A percentile compares a stretch with the other conserved stretches of the same genome.
These are phyloP conservation scores for Kuraishia ogatae DNA, from an alignment of 805 yeast genomes.

Conservation along the genomic window DNA sequence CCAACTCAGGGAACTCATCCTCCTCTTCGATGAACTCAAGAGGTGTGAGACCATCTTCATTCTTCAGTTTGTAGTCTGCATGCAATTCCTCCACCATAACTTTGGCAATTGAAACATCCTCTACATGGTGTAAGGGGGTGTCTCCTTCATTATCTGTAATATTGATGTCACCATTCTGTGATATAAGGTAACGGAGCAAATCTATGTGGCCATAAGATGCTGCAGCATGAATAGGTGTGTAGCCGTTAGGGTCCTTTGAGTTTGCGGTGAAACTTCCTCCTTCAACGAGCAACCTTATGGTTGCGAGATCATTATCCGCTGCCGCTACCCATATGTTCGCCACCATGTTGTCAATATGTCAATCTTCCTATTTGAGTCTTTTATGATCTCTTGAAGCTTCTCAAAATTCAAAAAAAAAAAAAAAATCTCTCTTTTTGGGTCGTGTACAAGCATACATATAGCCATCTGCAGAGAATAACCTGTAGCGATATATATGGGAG, in stretches of 20 bases:
- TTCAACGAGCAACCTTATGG: conserved; percentile 49
- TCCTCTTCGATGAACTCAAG: conserved; percentile 74
- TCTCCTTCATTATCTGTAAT: conserved; percentile 86
- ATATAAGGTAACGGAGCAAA: conserved; percentile 47
- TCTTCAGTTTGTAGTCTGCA: conserved; percentile 58
- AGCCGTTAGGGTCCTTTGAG: conserved; percentile 84
- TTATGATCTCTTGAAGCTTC: too few relatives aligned
- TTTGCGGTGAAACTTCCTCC: conserved; percentile 52
- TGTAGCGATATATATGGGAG: too few relatives aligned
- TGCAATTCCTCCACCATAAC: conserved; percentile 55
- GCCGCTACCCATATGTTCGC: conserved; percentile 92
- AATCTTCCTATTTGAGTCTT: too few relatives aligned
- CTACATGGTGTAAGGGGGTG: conserved; percentile 89
- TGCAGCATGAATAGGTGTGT: conserved; percentile 96
- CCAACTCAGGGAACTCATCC: conserved; percentile 75
- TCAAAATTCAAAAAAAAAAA: not conserved
- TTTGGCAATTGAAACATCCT: conserved; percentile 57
- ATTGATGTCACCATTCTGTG: conserved; percentile 70
- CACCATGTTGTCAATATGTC: conserved; percentile 3
- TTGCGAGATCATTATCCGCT: conserved; percentile 63
- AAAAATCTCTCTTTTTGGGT: not conserved
- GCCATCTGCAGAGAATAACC: too few relatives aligned
- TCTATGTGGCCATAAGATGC: conserved; percentile 84
- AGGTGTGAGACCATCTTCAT: conserved; percentile 70
- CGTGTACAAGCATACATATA: not conserved